These are phyloP conservation scores for Apiospora kogelbergensis DNA, from an alignment of 2,329 filamentous ascomycete species.

Conservation along the genomic window DNA sequence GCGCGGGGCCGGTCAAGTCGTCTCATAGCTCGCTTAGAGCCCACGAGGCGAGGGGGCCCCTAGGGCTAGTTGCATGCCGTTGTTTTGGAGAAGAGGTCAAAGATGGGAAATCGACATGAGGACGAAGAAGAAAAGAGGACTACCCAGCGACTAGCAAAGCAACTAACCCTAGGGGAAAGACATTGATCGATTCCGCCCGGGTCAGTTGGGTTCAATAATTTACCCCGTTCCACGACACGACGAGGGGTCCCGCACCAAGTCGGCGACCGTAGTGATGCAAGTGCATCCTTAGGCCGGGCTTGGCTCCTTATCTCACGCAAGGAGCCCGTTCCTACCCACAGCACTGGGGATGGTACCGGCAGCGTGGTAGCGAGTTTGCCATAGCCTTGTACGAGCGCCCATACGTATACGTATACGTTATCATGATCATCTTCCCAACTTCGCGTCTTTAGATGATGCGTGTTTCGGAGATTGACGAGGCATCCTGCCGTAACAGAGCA, in stretches of 20 bases:
- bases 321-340: neutral
- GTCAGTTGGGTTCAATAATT: neutral
- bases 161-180: neutral
- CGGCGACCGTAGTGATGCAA: neutral
- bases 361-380: neutral
- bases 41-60: neutral
- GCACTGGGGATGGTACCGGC: neutral
- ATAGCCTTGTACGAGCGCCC: neutral
- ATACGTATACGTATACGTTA: neutral
- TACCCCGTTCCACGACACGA: neutral
- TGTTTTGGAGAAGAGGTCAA: neutral
- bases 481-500: neutral
- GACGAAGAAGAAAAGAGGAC: neutral
- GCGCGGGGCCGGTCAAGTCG: conserved; percentile 1
- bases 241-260: neutral
- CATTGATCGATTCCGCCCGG: neutral
- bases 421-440: neutral
- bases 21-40: neutral
- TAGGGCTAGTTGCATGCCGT: neutral
- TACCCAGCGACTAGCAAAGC: neutral
- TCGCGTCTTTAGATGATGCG: neutral
- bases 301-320: neutral
- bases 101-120: neutral
- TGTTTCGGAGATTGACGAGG: neutral
- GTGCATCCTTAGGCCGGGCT: neutral